Conservation (phyloP, 768 basidiomycete genomes). For the Macrolepiota fuliginosa region DNA sequence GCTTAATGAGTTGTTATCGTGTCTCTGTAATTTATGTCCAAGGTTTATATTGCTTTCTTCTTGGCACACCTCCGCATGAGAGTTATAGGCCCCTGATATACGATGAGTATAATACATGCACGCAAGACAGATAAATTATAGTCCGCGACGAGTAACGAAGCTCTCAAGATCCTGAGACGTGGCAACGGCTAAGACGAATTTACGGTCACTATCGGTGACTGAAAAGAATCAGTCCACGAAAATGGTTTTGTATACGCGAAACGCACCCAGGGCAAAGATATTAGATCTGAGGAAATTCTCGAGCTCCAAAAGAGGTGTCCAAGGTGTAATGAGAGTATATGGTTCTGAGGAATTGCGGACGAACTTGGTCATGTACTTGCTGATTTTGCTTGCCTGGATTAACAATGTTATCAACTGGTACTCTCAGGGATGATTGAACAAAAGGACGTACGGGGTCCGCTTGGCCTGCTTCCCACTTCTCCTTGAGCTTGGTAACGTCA, state of each 20-base stretch:
- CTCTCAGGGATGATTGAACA: background rate
- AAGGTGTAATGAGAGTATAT: conserved; percentile 79
- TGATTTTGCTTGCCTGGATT: conserved; percentile 70
- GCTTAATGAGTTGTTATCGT: background rate
- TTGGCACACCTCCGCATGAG: background rate
- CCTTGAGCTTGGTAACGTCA: conserved; percentile 72
- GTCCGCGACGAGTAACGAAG: conserved; percentile 52
- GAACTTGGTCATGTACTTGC: conserved; percentile 72
- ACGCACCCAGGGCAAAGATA: conserved; percentile 73
- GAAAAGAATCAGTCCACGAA: background rate
- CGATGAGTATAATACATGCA: conserved; percentile 3
- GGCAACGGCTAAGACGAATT: conserved; percentile 81
- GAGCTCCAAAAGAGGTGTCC: conserved; percentile 76
- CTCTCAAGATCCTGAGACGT: conserved; percentile 74
- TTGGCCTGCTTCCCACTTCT: conserved; percentile 71
- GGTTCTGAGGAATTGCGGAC: conserved; percentile 59
- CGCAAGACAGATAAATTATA: conserved; percentile 18
- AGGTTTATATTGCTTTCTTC: background rate
- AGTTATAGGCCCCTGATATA: background rate
- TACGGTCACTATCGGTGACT: conserved; percentile 84
- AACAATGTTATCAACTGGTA: background rate
- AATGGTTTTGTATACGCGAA: background rate
- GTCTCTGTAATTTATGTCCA: background rate
- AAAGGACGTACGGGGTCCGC: conserved; percentile 62
- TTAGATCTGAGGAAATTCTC: conserved; percentile 73